phyloP scores from a whole-genome alignment of 2,329 filamentous ascomycete species.

The Apiospora hydei region DNA sequence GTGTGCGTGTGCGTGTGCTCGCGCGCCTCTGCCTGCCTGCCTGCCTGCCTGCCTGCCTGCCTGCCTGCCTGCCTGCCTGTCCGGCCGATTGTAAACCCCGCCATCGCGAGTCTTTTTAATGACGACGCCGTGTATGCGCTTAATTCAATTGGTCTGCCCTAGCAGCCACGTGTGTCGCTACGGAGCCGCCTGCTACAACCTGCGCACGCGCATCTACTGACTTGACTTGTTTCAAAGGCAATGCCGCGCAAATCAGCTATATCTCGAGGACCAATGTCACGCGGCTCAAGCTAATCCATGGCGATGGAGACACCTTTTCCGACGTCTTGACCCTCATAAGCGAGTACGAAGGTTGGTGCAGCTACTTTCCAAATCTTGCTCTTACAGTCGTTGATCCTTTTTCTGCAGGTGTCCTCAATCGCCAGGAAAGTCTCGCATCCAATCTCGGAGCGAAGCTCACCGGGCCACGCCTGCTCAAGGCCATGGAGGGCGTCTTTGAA shows the following conservation, averaged over 20 bases:
- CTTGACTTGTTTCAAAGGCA: slow-evolving; percentile 12
- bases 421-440: slow-evolving; percentile 85
- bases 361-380: slow-evolving; percentile 22
- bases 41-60: neutral
- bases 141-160: neutral
- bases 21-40: neutral
- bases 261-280: slow-evolving; percentile 53
- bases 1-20: neutral
- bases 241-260: slow-evolving; percentile 57
- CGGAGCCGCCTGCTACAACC: neutral
- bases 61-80: neutral
- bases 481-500: slow-evolving; percentile 87
- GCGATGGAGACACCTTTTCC: slow-evolving; percentile 71
- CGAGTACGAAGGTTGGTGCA: slow-evolving; percentile 72
- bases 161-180: neutral
- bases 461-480: slow-evolving; percentile 82
- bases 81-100: neutral
- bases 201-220: neutral
- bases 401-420: slow-evolving; percentile 72
- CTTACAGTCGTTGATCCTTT: slow-evolving; percentile 11
- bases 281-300: slow-evolving; percentile 59
- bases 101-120: neutral
- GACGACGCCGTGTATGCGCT: neutral
- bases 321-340: slow-evolving; percentile 76
- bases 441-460: slow-evolving; percentile 85